A percentile compares a stretch with the other conserved stretches of the same genome.
phyloP scores from a whole-genome alignment of 805 yeast species.

The Candida pseudofarinosa region DNA sequence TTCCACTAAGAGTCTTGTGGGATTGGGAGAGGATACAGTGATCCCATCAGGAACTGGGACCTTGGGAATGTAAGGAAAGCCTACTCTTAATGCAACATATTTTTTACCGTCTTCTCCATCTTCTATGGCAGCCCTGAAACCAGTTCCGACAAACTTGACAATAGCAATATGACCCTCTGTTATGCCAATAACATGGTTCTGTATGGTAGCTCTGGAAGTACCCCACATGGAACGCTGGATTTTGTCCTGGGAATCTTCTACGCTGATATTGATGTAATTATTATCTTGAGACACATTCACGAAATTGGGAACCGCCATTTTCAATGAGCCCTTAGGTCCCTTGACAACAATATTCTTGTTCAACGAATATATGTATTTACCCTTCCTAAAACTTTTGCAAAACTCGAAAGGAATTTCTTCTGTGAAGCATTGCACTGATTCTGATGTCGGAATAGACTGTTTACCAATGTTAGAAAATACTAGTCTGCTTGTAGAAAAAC shows the following conservation, averaged over 20 bases:
- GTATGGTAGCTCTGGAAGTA: conserved; percentile 73
- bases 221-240: conserved; percentile 94
- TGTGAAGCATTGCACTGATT: conserved; percentile 51
- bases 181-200: conserved; percentile 80
- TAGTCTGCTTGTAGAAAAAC: conserved; percentile 12
- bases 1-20: conserved; percentile 79
- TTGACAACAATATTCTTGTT: conserved; percentile 55
- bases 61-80: conserved; percentile 78
- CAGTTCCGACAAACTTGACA: conserved; percentile 90
- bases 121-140: conserved; percentile 85
- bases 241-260: conserved; percentile 53
- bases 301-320: conserved; percentile 69
- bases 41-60: conserved; percentile 74
- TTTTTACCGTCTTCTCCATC: conserved; percentile 41
- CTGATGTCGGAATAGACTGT: conserved; percentile 65
- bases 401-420: conserved; percentile 46
- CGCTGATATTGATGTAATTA: conserved; percentile 47
- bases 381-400: conserved; percentile 63
- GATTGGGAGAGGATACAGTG: conserved; percentile 72
- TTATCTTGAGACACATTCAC: conserved; percentile 41
- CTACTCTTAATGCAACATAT: conserved; percentile 75
- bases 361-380: conserved; percentile 54
- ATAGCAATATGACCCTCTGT: conserved; percentile 90
- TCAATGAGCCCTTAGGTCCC: conserved; percentile 77
- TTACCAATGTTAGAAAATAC: conserved; percentile 70